phyloP scores from a whole-genome alignment of 352 stramenopile genomes.

The Phytopythium ostracodes region DNA sequence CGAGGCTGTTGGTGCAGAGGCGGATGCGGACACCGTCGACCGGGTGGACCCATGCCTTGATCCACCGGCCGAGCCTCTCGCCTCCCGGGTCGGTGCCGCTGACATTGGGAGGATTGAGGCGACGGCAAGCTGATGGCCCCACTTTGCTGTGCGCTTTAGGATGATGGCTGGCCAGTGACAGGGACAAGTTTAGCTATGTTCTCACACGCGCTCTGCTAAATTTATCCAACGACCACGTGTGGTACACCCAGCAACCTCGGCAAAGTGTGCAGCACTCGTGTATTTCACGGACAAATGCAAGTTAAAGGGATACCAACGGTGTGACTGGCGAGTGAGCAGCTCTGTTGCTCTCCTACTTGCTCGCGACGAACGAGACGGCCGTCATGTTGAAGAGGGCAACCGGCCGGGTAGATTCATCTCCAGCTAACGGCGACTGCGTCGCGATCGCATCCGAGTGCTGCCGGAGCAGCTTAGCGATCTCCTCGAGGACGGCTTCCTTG shows the following conservation, averaged over 20 bases:
- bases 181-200: neutral
- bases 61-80: neutral
- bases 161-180: neutral
- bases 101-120: too few species aligned
- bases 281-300: neutral
- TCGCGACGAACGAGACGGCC: slow-evolving; percentile 4
- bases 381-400: slow-evolving; percentile 1
- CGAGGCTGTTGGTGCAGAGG: slow-evolving; percentile 18
- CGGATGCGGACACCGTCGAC: neutral
- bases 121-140: neutral
- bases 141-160: neutral
- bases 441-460: neutral
- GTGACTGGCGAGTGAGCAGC: neutral
- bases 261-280: neutral
- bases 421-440: neutral
- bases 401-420: neutral
- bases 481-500: neutral
- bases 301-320: neutral
- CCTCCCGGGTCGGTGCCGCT: neutral
- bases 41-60: neutral
- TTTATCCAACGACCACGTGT: neutral
- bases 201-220: neutral
- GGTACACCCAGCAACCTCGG: too few species aligned
- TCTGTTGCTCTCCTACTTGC: neutral
- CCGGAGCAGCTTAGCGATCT: neutral